Evolutionary conservation across 768 basidiomycete species (phyloP).

Genomic region (Antrodiella citrinella): DNA sequence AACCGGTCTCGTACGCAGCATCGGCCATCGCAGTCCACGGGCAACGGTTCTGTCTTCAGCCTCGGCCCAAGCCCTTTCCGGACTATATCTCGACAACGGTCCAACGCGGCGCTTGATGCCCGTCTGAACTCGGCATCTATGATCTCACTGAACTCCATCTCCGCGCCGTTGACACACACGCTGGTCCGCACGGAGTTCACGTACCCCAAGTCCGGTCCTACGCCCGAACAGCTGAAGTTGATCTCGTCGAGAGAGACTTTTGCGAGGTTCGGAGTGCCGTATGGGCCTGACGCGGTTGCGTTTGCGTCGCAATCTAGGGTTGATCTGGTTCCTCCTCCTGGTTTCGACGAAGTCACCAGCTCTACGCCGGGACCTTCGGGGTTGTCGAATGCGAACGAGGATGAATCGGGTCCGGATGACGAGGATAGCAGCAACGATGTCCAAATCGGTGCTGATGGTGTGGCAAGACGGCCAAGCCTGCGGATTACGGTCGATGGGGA

Average conservation of each 20-base stretch:
- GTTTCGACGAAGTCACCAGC: slow-evolving; percentile 17
- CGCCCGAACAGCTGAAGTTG: slow-evolving; percentile 55
- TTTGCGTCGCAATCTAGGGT: slow-evolving; percentile 43
- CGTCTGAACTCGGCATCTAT: slow-evolving; percentile 39
- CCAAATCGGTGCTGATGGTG: too few species aligned
- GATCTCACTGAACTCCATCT: slow-evolving; percentile 69
- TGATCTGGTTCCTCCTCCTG: slow-evolving; percentile 32
- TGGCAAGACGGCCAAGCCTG: too few species aligned
- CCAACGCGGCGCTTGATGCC: too few species aligned
- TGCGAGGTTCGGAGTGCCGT: slow-evolving; percentile 66
- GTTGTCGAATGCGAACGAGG: not conserved
- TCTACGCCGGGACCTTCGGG: not conserved
- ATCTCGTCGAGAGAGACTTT: slow-evolving; percentile 63
- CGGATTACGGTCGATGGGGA: too few species aligned
- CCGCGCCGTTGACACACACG: slow-evolving; percentile 70
- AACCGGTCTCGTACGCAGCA: slow-evolving; percentile 15
- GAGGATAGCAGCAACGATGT: too few species aligned
- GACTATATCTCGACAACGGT: slow-evolving; percentile 40
- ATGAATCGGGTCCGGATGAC: not conserved
- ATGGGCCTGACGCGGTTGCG: slow-evolving; percentile 65
- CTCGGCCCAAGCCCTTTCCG: slow-evolving; percentile 34
- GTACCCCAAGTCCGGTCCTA: slow-evolving; percentile 56
- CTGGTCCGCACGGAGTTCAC: slow-evolving; percentile 61
- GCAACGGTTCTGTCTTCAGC: slow-evolving; percentile 28
- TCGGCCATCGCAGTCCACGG: slow-evolving; percentile 29